Conservation (phyloP, 2,329 filamentous ascomycete species). For the Colletotrichum tanaceti region DNA sequence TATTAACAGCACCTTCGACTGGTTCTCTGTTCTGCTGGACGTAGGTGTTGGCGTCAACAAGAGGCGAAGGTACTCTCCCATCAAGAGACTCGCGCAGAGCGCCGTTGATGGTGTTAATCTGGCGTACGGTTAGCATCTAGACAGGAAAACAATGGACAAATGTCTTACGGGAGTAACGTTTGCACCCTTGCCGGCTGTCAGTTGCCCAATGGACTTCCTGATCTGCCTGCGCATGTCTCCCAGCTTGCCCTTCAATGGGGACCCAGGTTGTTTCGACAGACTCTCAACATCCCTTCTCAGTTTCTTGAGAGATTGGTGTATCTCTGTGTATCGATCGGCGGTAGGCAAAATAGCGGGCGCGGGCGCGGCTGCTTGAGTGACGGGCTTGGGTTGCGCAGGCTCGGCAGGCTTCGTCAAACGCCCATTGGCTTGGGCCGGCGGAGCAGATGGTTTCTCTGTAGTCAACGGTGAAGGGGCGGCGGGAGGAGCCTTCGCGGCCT, state of each 20-base stretch:
- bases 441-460: conserved; percentile 27
- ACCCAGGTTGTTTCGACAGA: conserved; percentile 60
- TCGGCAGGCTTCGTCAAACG: conserved; percentile 28
- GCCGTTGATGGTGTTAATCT: conserved; percentile 60
- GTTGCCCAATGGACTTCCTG: conserved; percentile 77
- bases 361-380: conserved; percentile 11
- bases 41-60: conserved; percentile 67
- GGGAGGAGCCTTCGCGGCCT: conserved; percentile 38
- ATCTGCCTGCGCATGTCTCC: conserved; percentile 80
- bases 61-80: conserved; percentile 62
- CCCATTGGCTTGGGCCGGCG: conserved; percentile 22
- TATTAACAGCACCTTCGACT: conserved; percentile 61
- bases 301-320: conserved; percentile 77
- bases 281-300: conserved; percentile 72
- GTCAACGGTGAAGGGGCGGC: conserved; percentile 30
- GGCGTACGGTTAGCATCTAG: conserved; percentile 30
- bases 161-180: conserved; percentile 61
- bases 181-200: conserved; percentile 72
- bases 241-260: conserved; percentile 71
- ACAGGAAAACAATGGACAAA: background rate
- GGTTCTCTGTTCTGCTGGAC: conserved; percentile 60
- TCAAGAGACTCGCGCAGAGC: conserved; percentile 66
- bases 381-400: conserved; percentile 28
- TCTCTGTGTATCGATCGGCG: conserved; percentile 61
- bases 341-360: conserved; percentile 17